phyloP scores from a whole-genome alignment of 2,329 filamentous ascomycete species.

The Hawksworthiomyces lignivorus region DNA sequence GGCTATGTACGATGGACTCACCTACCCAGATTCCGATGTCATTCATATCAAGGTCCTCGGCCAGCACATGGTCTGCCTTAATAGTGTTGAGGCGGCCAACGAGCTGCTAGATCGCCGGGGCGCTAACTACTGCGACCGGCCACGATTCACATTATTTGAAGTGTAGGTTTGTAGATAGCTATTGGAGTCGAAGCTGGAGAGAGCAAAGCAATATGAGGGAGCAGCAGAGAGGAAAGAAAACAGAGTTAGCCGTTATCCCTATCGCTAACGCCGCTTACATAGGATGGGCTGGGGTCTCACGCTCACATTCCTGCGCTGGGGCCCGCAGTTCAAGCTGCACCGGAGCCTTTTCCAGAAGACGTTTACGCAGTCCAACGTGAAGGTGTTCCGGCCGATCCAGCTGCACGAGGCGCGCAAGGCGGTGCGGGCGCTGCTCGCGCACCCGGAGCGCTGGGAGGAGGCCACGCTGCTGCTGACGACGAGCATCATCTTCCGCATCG shows the following conservation, averaged over 20 bases:
- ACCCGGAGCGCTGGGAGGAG: constrained; percentile 28
- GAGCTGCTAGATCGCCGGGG: constrained; percentile 33
- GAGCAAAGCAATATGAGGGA: too few relatives aligned
- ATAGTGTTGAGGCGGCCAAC: constrained; percentile 27
- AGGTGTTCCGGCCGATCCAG: constrained; percentile 14
- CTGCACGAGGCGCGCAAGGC: constrained; percentile 25
- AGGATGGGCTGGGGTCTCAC: constrained; percentile 37
- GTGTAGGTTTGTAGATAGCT: constrained; percentile 17
- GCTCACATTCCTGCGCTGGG: constrained; percentile 33
- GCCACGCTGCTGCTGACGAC: constrained; percentile 30
- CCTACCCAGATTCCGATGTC: constrained; percentile 19
- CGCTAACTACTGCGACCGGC: constrained; percentile 31
- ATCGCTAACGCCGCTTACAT: background rate
- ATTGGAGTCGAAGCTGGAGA: too few relatives aligned
- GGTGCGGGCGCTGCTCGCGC: constrained; percentile 23
- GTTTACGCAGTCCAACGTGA: constrained; percentile 22
- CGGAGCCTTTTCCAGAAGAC: constrained; percentile 32
- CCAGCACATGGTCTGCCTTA: constrained; percentile 30
- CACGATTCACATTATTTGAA: constrained; percentile 29
- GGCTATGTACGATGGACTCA: too few relatives aligned
- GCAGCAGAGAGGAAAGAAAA: too few relatives aligned
- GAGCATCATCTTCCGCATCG: constrained; percentile 34
- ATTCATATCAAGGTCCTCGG: constrained; percentile 26
- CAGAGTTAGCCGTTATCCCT: too few relatives aligned
- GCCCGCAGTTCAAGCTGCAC: constrained; percentile 32